Conservation (phyloP, 2,329 filamentous ascomycete species). For the Hymenoscyphus fructigenus region DNA sequence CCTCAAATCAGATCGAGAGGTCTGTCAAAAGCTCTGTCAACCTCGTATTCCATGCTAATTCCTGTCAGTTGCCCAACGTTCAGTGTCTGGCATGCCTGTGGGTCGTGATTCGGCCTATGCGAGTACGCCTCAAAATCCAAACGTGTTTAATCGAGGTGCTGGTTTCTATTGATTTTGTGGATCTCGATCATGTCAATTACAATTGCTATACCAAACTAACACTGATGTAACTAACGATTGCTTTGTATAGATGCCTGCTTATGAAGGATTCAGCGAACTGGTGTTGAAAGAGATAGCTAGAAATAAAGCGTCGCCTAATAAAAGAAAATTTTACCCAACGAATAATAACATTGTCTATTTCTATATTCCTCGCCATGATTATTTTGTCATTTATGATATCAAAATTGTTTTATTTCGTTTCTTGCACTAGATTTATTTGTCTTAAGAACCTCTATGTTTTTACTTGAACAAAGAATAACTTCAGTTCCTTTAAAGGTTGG, state of each 20-base stretch:
- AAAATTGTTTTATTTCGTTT: background rate
- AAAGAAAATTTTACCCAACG: background rate
- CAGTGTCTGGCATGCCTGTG: slow-evolving; percentile 18
- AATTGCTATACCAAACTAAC: slow-evolving; percentile 5
- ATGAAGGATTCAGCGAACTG: background rate
- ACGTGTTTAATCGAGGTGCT: slow-evolving; percentile 23
- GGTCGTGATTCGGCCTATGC: slow-evolving; percentile 20
- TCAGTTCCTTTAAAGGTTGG: too few species aligned
- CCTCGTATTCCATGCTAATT: background rate
- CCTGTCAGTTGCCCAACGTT: slow-evolving; percentile 23
- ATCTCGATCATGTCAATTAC: background rate
- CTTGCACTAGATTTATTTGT: background rate
- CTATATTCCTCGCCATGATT: background rate
- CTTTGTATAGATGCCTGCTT: background rate
- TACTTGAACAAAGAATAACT: too few species aligned
- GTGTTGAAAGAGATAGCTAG: background rate
- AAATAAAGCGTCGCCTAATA: background rate
- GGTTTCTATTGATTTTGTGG: slow-evolving; percentile 18
- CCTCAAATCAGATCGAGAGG: slow-evolving; percentile 31
- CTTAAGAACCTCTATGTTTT: background rate
- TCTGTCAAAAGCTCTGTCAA: slow-evolving; percentile 9
- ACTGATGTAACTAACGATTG: slow-evolving; percentile 2
- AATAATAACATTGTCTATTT: background rate
- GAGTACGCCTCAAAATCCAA: slow-evolving; percentile 14
- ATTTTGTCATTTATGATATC: background rate